Conservation (phyloP, 495 filamentous ascomycete genomes). For the Penicillium argentinense region DNA sequence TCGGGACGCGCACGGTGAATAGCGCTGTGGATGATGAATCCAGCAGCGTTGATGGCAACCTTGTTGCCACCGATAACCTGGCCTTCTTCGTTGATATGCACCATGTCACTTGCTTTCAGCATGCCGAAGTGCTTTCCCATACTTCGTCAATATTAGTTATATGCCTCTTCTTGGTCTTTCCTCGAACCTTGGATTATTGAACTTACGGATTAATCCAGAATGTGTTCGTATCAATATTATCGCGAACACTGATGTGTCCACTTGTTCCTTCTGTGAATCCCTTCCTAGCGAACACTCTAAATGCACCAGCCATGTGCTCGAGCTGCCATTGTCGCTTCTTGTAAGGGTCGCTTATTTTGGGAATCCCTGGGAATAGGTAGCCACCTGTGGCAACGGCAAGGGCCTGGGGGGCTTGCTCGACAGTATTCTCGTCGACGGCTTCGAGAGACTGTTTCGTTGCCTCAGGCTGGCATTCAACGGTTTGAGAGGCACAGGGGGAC, state of each 20-base stretch:
- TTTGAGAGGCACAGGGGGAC: no score
- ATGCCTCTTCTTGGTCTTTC: slow-evolving; percentile 1
- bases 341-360: slow-evolving; percentile 1
- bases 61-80: slow-evolving; percentile 42
- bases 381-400: no score
- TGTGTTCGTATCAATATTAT: slow-evolving; percentile 47
- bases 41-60: slow-evolving; percentile 51
- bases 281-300: slow-evolving; percentile 55
- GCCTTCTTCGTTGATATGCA: slow-evolving; percentile 25
- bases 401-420: no score
- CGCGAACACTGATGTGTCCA: slow-evolving; percentile 65
- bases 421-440: no score
- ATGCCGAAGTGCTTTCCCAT: slow-evolving; percentile 34
- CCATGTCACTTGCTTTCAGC: slow-evolving; percentile 33
- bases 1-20: slow-evolving; percentile 29
- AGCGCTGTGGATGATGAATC: slow-evolving; percentile 54
- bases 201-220: slow-evolving; percentile 55
- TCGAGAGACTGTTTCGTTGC: no score
- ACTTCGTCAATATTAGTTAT: slow-evolving; percentile 19
- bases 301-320: slow-evolving; percentile 60
- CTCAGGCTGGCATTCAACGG: no score
- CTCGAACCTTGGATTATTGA: not conserved
- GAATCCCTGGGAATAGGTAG: no score
- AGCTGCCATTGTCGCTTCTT: slow-evolving; percentile 59
- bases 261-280: slow-evolving; percentile 65